A percentile compares a stretch with the other conserved stretches of the same genome.
phyloP scores from a whole-genome alignment of 345 rosid species.

The Erucastrum elatum region DNA sequence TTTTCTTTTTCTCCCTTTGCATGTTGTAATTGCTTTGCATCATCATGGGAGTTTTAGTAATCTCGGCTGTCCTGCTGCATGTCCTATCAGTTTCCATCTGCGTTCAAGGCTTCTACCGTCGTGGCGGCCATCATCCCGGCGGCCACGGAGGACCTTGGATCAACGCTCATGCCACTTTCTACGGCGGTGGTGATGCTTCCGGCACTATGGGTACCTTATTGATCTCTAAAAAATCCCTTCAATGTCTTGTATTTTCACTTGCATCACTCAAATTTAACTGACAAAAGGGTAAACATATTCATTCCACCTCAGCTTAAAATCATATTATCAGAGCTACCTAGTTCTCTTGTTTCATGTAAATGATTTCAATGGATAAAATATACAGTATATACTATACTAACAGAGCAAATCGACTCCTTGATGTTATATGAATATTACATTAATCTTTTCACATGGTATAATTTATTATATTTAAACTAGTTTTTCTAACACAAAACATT shows the following conservation, averaged over 20 bases:
- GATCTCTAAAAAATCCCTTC: neutral
- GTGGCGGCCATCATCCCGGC: slow-evolving; percentile 27
- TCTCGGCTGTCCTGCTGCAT: slow-evolving; percentile 16
- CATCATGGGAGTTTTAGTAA: slow-evolving; percentile 27
- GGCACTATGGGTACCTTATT: slow-evolving; percentile 66
- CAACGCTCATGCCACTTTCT: slow-evolving; percentile 77
- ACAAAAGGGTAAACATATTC: neutral
- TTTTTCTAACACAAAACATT: neutral
- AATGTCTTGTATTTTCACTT: neutral
- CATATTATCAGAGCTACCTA: neutral
- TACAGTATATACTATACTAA: neutral
- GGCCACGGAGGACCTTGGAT: slow-evolving; percentile 58
- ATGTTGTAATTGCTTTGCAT: slow-evolving; percentile 25
- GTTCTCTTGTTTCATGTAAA: slow-evolving; percentile 8
- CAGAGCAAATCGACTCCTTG: neutral
- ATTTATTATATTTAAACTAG: neutral
- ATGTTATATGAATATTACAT: neutral
- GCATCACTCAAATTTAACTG: neutral
- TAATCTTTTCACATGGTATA: neutral
- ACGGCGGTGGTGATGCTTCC: slow-evolving; percentile 80
- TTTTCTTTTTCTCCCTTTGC: neutral
- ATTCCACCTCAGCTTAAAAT: neutral
- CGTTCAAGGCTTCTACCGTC: slow-evolving; percentile 28
- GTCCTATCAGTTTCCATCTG: slow-evolving; percentile 17
- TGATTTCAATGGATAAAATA: neutral